Percentiles rank a stretch among this genome's conserved stretches.
phyloP scores from a whole-genome alignment of 2,329 filamentous ascomycete genomes.

The Grosmannia penicillata region DNA sequence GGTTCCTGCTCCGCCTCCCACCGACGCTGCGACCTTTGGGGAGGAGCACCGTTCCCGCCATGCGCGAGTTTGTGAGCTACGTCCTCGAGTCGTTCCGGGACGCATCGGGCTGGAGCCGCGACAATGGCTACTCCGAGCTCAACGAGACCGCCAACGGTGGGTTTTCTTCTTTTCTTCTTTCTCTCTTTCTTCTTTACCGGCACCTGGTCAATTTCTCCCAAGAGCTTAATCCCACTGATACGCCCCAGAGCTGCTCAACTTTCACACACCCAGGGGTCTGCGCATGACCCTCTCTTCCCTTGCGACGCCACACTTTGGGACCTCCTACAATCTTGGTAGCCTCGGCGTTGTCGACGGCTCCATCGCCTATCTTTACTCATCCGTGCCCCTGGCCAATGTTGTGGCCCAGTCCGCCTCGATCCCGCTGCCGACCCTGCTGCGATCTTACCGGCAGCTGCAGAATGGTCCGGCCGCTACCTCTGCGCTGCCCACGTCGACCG shows the following conservation, averaged over 20 bases:
- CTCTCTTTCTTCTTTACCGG: conserved; percentile 8
- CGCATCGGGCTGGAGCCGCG: conserved; percentile 74
- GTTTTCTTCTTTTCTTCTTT: conserved; percentile 7
- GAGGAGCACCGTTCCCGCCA: conserved; percentile 22
- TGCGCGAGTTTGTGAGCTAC: conserved; percentile 97
- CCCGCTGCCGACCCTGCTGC: conserved; percentile 61
- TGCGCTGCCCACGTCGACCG: conserved; percentile 20
- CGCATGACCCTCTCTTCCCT: conserved; percentile 82
- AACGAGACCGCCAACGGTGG: conserved; percentile 71
- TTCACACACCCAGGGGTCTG: conserved; percentile 70
- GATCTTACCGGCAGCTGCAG: conserved; percentile 67
- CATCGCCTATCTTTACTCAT: conserved; percentile 93
- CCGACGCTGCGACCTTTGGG: background rate
- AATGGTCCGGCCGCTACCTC: conserved; percentile 20
- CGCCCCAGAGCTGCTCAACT: conserved; percentile 80
- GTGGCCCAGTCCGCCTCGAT: conserved; percentile 56
- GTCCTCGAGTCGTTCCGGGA: conserved; percentile 82
- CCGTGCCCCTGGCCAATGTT: conserved; percentile 56
- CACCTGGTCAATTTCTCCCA: background rate
- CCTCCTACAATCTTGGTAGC: conserved; percentile 81
- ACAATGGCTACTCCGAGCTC: conserved; percentile 81
- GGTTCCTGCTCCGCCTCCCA: background rate
- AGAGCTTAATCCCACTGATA: background rate
- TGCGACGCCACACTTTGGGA: conserved; percentile 83
- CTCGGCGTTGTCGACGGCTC: conserved; percentile 89